Conservation (phyloP, 768 basidiomycete genomes). For the Phaffia tasmanica region DNA sequence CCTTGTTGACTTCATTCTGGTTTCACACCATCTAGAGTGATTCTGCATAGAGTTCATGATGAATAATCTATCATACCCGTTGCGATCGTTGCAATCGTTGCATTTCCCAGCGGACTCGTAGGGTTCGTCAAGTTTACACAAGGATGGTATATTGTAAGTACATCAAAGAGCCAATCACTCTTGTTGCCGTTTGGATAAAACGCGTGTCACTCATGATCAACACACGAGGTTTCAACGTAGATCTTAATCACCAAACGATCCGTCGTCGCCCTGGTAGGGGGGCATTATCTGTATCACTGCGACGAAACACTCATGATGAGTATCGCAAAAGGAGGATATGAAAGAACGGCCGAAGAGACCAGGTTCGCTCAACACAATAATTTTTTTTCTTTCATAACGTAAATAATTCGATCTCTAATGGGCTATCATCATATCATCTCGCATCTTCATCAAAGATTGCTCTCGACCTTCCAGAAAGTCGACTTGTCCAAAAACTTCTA, state of each 20-base stretch:
- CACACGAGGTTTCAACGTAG: not conserved
- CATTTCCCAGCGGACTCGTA: constrained; percentile 67
- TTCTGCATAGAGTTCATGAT: not conserved
- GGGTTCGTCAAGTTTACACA: constrained; percentile 91
- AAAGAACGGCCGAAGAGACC: constrained; percentile 78
- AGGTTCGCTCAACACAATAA: constrained; percentile 34
- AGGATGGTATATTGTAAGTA: constrained; percentile 69
- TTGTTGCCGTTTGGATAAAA: not conserved
- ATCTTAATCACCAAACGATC: constrained; percentile 79
- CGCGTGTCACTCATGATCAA: not conserved
- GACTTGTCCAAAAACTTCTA: constrained; percentile 99
- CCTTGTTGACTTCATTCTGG: not conserved
- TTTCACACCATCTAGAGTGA: too few relatives aligned
- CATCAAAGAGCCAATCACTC: not conserved
- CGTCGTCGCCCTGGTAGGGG: constrained; percentile 78
- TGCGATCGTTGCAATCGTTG: not conserved
- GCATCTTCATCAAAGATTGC: not conserved
- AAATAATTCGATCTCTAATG: not conserved
- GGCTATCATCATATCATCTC: not conserved
- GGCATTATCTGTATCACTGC: constrained; percentile 62
- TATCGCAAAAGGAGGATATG: constrained; percentile 34
- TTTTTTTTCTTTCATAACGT: not conserved
- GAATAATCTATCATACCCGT: not conserved
- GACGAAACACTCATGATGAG: constrained; percentile 78
- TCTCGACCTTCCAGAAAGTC: constrained; percentile 76